Conservation (phyloP, 2,329 filamentous ascomycete species). For the Graphiopsis chlorocephala region DNA sequence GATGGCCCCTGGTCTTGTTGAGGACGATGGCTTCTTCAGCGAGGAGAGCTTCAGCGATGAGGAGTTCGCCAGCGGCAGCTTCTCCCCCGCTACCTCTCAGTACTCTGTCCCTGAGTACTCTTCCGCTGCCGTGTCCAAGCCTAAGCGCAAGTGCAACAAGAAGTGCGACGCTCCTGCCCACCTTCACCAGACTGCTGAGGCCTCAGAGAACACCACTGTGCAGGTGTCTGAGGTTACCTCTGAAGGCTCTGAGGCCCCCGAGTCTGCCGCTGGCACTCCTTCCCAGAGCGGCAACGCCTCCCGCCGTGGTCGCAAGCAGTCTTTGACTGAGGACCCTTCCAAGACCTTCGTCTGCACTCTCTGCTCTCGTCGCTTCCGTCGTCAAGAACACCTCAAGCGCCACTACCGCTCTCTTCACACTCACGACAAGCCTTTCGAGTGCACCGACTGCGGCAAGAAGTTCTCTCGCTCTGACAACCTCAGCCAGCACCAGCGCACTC, state of each 20-base stretch:
- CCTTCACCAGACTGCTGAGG: slow-evolving; percentile 45
- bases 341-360: slow-evolving; percentile 98
- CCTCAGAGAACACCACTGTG: slow-evolving; percentile 42
- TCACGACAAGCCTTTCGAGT: slow-evolving; percentile 97
- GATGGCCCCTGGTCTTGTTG: slow-evolving; percentile 58
- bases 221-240: slow-evolving; percentile 40
- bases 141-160: slow-evolving; percentile 30
- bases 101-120: slow-evolving; percentile 36
- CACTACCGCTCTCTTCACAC: slow-evolving; percentile 98
- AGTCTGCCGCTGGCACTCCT: slow-evolving; percentile 31
- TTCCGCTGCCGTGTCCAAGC: slow-evolving; percentile 26
- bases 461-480: slow-evolving; percentile 98
- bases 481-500: slow-evolving; percentile 90
- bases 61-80: slow-evolving; percentile 60
- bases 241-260: slow-evolving; percentile 27
- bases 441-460: slow-evolving; percentile 97
- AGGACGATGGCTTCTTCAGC: slow-evolving; percentile 74
- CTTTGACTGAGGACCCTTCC: slow-evolving; percentile 91
- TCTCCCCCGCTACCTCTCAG: slow-evolving; percentile 60
- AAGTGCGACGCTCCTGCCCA: slow-evolving; percentile 43
- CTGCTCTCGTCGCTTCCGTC: slow-evolving; percentile 94
- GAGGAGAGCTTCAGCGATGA: slow-evolving; percentile 75
- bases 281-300: slow-evolving; percentile 58
- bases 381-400: slow-evolving; percentile 97
- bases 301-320: slow-evolving; percentile 97